Evolutionary conservation across 2,329 filamentous ascomycete species (phyloP).

Genomic region (Thyridium curvatum): DNA sequence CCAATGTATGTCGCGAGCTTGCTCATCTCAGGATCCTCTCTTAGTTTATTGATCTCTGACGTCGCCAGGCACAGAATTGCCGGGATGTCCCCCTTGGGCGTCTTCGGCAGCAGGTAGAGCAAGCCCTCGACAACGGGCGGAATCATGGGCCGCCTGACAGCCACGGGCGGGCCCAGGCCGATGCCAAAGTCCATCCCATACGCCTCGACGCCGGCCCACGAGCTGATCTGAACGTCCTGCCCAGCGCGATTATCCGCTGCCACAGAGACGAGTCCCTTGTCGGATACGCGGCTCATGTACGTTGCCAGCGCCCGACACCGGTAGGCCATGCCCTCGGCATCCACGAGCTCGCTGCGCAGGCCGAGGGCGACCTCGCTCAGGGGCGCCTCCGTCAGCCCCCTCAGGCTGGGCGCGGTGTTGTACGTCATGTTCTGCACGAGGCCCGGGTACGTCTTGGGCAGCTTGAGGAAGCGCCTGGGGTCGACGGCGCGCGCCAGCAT

Average conservation of each 20-base stretch:
- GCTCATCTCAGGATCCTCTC: conserved; percentile 31
- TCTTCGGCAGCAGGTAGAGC: conserved; percentile 42
- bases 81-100: conserved; percentile 32
- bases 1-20: conserved; percentile 29
- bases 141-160: conserved; percentile 41
- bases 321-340: conserved; percentile 22
- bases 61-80: conserved; percentile 37
- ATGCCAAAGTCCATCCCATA: conserved; percentile 41
- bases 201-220: conserved; percentile 40
- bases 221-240: conserved; percentile 44
- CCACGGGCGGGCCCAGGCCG: conserved; percentile 36
- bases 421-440: conserved; percentile 40
- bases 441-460: conserved; percentile 39
- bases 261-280: conserved; percentile 27
- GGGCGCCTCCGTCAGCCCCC: conserved; percentile 7
- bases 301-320: conserved; percentile 32
- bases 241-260: conserved; percentile 26
- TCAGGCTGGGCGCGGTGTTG: conserved; percentile 18
- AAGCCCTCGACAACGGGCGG: conserved; percentile 33
- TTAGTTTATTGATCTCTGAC: conserved; percentile 39
- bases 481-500: conserved; percentile 43
- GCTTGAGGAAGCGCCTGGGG: conserved; percentile 31
- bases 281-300: conserved; percentile 21
- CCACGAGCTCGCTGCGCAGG: conserved; percentile 32
- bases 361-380: conserved; percentile 21